These are phyloP conservation scores for Lasiodiplodia gonubiensis DNA, from an alignment of 2,329 filamentous ascomycete genomes.

Conservation along the genomic window DNA sequence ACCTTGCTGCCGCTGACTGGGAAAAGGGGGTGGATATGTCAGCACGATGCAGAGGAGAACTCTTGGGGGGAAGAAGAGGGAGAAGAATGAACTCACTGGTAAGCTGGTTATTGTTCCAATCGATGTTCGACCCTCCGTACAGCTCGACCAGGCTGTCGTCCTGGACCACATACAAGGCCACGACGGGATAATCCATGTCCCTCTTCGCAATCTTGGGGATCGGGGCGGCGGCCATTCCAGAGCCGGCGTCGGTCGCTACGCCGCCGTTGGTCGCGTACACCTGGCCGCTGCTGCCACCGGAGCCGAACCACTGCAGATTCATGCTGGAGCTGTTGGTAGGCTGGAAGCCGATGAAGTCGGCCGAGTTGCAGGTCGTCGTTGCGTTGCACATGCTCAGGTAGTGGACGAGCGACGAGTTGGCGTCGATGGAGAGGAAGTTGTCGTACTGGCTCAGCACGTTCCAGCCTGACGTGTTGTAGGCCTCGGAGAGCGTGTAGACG, in stretches of 20 bases:
- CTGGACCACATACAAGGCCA: not conserved
- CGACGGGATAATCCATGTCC: not conserved
- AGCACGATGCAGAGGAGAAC: not conserved
- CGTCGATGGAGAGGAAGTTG: not conserved
- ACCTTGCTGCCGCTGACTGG: not conserved
- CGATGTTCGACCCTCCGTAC: not conserved
- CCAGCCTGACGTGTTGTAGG: not conserved
- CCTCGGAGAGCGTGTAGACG: constrained; percentile 1
- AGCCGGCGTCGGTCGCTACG: not conserved
- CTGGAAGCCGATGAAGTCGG: constrained; percentile 10
- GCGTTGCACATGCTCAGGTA: constrained; percentile 7
- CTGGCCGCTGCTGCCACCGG: not conserved
- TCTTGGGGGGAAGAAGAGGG: too few relatives aligned
- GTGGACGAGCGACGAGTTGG: not conserved
- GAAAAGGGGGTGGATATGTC: not conserved
- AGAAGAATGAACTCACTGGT: not conserved
- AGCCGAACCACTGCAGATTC: not conserved
- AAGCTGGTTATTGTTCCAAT: not conserved
- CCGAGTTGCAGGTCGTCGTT: not conserved
- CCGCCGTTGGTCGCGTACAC: not conserved
- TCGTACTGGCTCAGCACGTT: not conserved
- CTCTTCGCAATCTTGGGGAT: not conserved
- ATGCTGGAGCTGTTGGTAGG: not conserved
- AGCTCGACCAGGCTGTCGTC: not conserved
- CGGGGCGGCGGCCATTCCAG: constrained; percentile 4